Conservation (phyloP, 2,329 filamentous ascomycete genomes). For the Phyllosticta capitalensis region DNA sequence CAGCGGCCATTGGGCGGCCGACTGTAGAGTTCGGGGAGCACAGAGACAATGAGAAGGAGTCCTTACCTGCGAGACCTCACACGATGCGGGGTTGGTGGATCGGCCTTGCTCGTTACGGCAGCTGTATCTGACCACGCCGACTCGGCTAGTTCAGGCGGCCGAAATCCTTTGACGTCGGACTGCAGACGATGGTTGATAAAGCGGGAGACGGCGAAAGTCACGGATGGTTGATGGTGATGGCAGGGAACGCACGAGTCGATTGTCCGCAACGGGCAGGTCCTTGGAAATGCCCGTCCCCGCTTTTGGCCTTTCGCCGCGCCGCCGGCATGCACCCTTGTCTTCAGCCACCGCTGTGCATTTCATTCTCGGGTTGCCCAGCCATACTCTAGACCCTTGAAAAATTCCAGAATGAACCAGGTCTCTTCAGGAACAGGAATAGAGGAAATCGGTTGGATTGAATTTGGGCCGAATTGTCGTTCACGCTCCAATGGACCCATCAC, state of each 20-base stretch:
- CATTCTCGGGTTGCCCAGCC: background rate
- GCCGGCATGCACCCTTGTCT: background rate
- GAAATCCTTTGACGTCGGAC: background rate
- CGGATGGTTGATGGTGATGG: background rate
- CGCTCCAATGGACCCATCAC: background rate
- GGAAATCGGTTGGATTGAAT: background rate
- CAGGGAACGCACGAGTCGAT: background rate
- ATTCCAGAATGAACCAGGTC: background rate
- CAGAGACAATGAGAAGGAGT: background rate
- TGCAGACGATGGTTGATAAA: background rate
- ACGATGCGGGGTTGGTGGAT: background rate
- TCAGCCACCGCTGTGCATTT: background rate
- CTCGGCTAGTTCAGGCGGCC: background rate
- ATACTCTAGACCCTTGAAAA: too few species aligned
- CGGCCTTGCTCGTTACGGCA: background rate
- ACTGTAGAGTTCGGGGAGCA: background rate
- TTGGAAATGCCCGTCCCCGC: background rate
- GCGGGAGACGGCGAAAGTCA: background rate
- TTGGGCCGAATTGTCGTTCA: background rate
- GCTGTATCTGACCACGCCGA: background rate
- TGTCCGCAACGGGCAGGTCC: background rate
- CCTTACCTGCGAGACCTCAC: background rate
- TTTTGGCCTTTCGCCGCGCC: background rate
- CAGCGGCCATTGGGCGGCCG: background rate
- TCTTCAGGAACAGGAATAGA: background rate